A percentile compares a stretch with the other conserved stretches of the same genome.
Evolutionary conservation across 129 eudicot genomes (phyloP).

Genomic region (Arctium lappa): DNA sequence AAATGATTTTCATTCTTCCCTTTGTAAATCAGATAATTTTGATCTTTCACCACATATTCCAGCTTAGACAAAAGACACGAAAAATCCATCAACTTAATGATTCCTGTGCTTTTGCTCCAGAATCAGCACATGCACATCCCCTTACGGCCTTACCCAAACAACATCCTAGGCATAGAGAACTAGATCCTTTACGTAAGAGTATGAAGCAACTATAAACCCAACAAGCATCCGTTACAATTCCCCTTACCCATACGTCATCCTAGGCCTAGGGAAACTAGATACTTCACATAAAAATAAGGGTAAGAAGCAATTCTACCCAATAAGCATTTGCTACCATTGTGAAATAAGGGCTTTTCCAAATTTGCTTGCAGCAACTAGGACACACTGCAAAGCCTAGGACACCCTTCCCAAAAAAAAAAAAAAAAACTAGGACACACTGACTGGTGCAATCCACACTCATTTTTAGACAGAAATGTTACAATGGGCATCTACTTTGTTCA

Average conservation of each 20-base stretch:
- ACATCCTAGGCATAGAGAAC: background rate
- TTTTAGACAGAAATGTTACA: background rate
- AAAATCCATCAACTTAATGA: background rate
- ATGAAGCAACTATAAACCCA: background rate
- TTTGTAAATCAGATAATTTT: background rate
- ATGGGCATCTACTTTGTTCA: background rate
- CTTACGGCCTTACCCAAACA: background rate
- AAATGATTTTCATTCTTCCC: background rate
- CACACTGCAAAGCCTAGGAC: too few species aligned
- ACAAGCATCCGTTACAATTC: background rate
- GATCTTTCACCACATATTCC: background rate
- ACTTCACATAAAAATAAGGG: background rate
- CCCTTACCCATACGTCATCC: background rate
- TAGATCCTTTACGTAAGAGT: background rate
- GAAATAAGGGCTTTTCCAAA: background rate
- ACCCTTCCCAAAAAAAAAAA: too few species aligned
- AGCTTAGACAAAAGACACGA: background rate
- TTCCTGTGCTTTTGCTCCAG: background rate
- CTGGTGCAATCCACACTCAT: background rate
- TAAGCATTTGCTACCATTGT: background rate
- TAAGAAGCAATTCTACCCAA: background rate
- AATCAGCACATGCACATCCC: background rate
- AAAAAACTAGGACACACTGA: too few species aligned
- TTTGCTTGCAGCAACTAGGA: background rate
- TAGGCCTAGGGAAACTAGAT: background rate